Evolutionary conservation across 1,284 basidiomycete genomes (phyloP), one percentile per base, ranked within the genome.

Genomic region (Leccinum cinnamomeum): DNA sequence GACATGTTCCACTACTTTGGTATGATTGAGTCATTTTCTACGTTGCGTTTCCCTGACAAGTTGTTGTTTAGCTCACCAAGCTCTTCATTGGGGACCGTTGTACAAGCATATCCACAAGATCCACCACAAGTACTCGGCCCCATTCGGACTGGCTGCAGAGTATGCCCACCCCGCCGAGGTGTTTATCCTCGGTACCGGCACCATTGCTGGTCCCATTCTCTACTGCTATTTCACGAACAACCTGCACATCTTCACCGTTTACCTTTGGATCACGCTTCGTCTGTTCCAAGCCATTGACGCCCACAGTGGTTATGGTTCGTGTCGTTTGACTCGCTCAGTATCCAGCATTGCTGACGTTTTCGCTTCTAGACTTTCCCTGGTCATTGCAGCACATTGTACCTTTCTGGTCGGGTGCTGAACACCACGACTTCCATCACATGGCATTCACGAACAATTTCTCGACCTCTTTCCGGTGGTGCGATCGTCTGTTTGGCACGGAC

Each of bases 21-120:
- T 89, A 70, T 18, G 83, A 7, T 37, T 16, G 1, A 55, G 0
- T 7, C 7, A 23, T 25, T 1, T 30, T 60, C 14, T 11, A 1
- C 0, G 1, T 16, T n/a, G 51, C 3, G 18, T 33, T 7, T 1
- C 8, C 8, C 1, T 48, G 1, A 53, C 50, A 12, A 58, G 72
- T 75, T 69, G 0, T 62, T 64, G 62, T 39, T 12, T 66, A 89
- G 95, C 94, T 11, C 96, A 98, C 79, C 90, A 94, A 71, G 89
- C 89, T 10, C 86, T 97, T 20, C 97, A 99, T 81, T 93, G 87
- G 73, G 93, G 94, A 60, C 81, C 88, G 4, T 83, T 99, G 62
- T 99, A 99, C 87, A 97, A 95, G 81, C 84, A 97, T 79, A 95
- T 98, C 68, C 97, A 99, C 88, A 98, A 98, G 82, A 83, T 95